Evolutionary conservation across 2,329 filamentous ascomycete genomes (phyloP).

Genomic region (Beauveria caledonica): DNA sequence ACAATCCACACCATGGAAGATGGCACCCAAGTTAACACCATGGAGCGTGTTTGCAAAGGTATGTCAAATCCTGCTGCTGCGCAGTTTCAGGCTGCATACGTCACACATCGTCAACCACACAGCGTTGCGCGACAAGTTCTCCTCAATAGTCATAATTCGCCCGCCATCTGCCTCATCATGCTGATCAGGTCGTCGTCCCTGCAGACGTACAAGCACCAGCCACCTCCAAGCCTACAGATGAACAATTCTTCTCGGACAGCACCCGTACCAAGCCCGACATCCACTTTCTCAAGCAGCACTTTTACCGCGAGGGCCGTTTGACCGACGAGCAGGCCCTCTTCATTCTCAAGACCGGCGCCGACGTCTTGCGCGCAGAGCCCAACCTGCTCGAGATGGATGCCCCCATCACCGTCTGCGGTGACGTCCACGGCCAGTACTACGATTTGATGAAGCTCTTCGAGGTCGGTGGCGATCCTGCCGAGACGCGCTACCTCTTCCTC

Average conservation of each 20-base stretch:
- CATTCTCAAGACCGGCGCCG: conserved; percentile 83
- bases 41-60: conserved; percentile 99
- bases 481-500: conserved; percentile 93
- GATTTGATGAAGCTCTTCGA: conserved; percentile 99
- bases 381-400: conserved; percentile 99
- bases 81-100: not conserved
- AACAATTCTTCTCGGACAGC: conserved; percentile 86
- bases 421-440: conserved; percentile 98
- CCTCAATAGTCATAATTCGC: not conserved
- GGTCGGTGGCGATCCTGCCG: conserved; percentile 90
- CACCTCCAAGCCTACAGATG: conserved; percentile 83
- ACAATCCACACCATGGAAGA: conserved; percentile 98
- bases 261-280: conserved; percentile 86
- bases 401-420: conserved; percentile 95
- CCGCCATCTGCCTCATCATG: not conserved
- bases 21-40: conserved; percentile 86
- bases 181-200: not conserved
- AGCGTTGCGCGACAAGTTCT: not conserved
- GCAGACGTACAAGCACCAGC: conserved; percentile 95
- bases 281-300: conserved; percentile 92
- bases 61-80: conserved; percentile 22
- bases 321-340: conserved; percentile 96
- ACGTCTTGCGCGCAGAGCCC: conserved; percentile 81
- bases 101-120: not conserved
- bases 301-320: conserved; percentile 92